These are phyloP conservation scores for Penicillium psychrosexuale DNA, from an alignment of 2,329 filamentous ascomycete species.

Conservation along the genomic window DNA sequence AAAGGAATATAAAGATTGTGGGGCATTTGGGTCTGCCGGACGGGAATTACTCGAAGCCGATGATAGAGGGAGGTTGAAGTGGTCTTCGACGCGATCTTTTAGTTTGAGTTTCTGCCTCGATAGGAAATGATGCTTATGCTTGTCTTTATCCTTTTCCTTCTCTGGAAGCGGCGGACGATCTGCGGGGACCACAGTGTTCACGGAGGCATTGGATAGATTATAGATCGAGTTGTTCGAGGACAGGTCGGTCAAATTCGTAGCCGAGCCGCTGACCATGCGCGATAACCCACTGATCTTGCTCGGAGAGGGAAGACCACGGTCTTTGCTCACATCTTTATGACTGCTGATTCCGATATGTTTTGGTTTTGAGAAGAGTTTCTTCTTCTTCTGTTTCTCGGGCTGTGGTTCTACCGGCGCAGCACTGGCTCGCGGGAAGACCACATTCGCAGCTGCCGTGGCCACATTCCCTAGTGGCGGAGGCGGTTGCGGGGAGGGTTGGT, in stretches of 20 bases:
- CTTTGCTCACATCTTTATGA: conserved; percentile 52
- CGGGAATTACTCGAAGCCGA: conserved; percentile 65
- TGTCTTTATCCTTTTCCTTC: conserved; percentile 44
- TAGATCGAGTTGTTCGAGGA: conserved; percentile 57
- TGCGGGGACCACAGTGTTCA: conserved; percentile 56
- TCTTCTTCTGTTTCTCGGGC: conserved; percentile 59
- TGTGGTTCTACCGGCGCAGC: conserved; percentile 46
- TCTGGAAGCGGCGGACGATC: conserved; percentile 41
- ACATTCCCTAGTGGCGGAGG: conserved; percentile 37
- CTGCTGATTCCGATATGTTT: conserved; percentile 63
- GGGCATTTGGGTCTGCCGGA: conserved; percentile 60
- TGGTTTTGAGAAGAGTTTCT: conserved; percentile 67
- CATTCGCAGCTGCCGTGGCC: conserved; percentile 62
- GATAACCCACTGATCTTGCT: conserved; percentile 55
- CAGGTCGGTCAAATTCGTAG: conserved; percentile 56
- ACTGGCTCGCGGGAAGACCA: conserved; percentile 55
- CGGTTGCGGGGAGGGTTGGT: conserved; percentile 18
- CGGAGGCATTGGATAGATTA: conserved; percentile 60
- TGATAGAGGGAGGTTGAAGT: conserved; percentile 56
- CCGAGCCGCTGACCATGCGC: conserved; percentile 58
- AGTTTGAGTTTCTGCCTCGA: conserved; percentile 64
- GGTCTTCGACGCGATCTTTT: conserved; percentile 58
- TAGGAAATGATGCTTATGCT: conserved; percentile 61
- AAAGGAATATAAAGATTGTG: conserved; percentile 64
- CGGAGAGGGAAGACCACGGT: conserved; percentile 57